These are phyloP conservation scores for Emericellopsis cladophorae DNA, from an alignment of 2,329 filamentous ascomycete species.

Conservation along the genomic window DNA sequence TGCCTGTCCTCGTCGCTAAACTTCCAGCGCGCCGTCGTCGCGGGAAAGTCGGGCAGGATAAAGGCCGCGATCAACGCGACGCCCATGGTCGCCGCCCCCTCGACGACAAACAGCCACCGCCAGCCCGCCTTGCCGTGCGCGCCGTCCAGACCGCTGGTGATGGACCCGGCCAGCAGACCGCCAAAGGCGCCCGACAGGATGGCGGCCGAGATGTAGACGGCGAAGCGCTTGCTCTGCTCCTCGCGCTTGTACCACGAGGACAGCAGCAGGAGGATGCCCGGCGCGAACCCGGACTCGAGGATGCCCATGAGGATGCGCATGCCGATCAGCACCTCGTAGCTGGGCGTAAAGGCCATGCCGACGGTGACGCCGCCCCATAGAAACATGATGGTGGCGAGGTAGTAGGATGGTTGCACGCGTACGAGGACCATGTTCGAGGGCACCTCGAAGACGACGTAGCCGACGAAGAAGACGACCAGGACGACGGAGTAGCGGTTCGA, in stretches of 20 bases:
- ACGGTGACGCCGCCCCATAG: conserved; percentile 20
- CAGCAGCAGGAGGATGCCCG: conserved; percentile 46
- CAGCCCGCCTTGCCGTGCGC: conserved; percentile 33
- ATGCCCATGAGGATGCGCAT: conserved; percentile 38
- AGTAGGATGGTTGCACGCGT: conserved; percentile 46
- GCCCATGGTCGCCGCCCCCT: conserved; percentile 48
- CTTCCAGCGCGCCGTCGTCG: conserved; percentile 32
- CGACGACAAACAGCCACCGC: conserved; percentile 39
- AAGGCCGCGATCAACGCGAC: conserved; percentile 48
- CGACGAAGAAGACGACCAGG: conserved; percentile 54
- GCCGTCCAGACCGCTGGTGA: conserved; percentile 40
- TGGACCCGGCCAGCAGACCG: conserved; percentile 47
- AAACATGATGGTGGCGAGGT: conserved; percentile 55
- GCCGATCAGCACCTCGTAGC: conserved; percentile 12
- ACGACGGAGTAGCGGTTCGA: conserved; percentile 47
- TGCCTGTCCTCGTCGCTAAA: conserved; percentile 49
- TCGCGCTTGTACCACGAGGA: conserved; percentile 50
- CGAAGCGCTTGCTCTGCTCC: conserved; percentile 22
- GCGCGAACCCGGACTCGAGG: conserved; percentile 46
- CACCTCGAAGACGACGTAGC: conserved; percentile 53
- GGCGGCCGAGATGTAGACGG: conserved; percentile 61
- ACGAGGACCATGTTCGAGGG: conserved; percentile 56
- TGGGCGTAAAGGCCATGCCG: conserved; percentile 15
- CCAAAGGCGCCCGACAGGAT: conserved; percentile 56
- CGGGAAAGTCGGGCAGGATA: conserved; percentile 58